These are phyloP conservation scores for Amanita molliuscula DNA, from an alignment of 768 basidiomycete genomes.

Conservation along the genomic window DNA sequence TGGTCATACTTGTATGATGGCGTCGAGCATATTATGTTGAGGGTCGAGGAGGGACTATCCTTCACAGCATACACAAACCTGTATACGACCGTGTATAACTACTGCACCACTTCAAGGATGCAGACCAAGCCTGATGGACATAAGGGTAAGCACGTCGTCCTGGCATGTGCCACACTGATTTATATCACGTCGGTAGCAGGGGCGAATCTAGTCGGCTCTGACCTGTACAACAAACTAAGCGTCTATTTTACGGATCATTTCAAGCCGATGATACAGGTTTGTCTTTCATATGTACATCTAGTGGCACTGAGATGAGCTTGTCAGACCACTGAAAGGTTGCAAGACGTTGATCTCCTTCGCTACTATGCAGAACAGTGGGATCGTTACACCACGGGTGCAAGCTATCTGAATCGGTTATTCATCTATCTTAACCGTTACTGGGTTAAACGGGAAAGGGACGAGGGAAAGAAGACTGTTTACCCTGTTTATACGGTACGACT, in stretches of 20 bases:
- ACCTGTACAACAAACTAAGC: conserved; percentile 90
- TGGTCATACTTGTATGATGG: conserved; percentile 79
- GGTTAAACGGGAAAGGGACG: conserved; percentile 98
- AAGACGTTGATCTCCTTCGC: conserved; percentile 84
- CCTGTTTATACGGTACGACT: conserved; percentile 84
- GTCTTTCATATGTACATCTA: conserved; percentile 10
- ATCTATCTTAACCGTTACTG: conserved; percentile 98
- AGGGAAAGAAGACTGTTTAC: conserved; percentile 93
- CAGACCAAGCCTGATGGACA: conserved; percentile 52
- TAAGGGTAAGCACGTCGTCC: conserved; percentile 43
- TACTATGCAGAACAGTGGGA: conserved; percentile 95
- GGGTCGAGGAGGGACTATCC: conserved; percentile 74
- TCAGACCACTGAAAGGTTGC: conserved; percentile 71
- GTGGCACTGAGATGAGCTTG: conserved; percentile 11
- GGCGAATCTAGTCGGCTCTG: conserved; percentile 95
- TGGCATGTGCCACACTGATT: conserved; percentile 26
- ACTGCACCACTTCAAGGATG: conserved; percentile 89
- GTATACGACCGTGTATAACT: conserved; percentile 95
- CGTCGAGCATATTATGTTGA: conserved; percentile 90
- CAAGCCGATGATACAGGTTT: conserved; percentile 46
- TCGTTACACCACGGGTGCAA: conserved; percentile 93
- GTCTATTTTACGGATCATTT: conserved; percentile 85
- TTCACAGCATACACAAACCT: conserved; percentile 63
- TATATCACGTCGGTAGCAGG: conserved; percentile 46
- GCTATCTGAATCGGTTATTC: conserved; percentile 94